These are phyloP conservation scores for Kazachstania taianensis DNA, from an alignment of 805 yeast genomes.

Conservation along the genomic window DNA sequence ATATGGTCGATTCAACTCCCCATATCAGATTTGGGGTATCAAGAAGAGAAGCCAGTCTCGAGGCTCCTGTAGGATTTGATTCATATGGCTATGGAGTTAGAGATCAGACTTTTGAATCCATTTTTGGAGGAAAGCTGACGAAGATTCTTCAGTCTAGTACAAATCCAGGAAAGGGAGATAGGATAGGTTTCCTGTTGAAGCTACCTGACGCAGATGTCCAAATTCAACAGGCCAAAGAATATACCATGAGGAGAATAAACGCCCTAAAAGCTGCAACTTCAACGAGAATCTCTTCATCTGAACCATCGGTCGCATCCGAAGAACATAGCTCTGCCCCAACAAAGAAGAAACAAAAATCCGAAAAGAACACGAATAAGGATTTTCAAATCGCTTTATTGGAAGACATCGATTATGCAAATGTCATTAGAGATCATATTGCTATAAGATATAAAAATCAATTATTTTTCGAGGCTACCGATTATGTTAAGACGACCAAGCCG, in stretches of 20 bases:
- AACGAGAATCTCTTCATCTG: not conserved
- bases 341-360: constrained; percentile 7
- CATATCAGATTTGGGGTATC: constrained; percentile 81
- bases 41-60: constrained; percentile 77
- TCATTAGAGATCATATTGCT: constrained; percentile 77
- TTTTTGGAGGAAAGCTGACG: constrained; percentile 40
- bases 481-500: constrained; percentile 27
- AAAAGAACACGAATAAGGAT: constrained; percentile 12
- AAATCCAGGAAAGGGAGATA: constrained; percentile 60
- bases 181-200: constrained; percentile 64
- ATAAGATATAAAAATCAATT: constrained; percentile 68
- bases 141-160: constrained; percentile 38
- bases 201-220: constrained; percentile 51
- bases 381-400: constrained; percentile 25
- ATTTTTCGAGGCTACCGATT: constrained; percentile 77
- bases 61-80: constrained; percentile 93
- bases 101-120: constrained; percentile 63
- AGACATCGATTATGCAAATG: constrained; percentile 31
- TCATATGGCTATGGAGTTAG: constrained; percentile 88
- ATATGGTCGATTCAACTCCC: constrained; percentile 24
- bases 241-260: constrained; percentile 26
- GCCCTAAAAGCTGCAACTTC: constrained; percentile 13
- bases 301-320: not conserved
- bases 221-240: constrained; percentile 31
- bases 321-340: constrained; percentile 1